Conservation (phyloP, 2,329 filamentous ascomycete genomes). For the Calonectria leucothoes region DNA sequence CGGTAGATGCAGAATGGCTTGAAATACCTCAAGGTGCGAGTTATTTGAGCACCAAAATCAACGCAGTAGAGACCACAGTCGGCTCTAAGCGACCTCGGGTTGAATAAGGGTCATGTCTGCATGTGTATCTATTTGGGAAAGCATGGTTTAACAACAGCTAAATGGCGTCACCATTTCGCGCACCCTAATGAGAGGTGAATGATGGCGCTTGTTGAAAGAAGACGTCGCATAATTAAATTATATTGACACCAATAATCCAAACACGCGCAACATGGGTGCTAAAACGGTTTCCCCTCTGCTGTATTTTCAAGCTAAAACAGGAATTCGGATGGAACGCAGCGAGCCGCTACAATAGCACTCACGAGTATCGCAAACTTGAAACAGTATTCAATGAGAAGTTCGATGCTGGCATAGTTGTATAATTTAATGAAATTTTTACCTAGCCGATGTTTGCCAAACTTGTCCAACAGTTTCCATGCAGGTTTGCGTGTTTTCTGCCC, state of each 20-base stretch:
- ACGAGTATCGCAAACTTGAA: neutral
- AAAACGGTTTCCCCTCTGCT: neutral
- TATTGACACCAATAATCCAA: neutral
- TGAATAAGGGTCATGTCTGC: slow-evolving; percentile 7
- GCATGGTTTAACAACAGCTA: neutral
- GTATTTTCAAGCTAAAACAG: neutral
- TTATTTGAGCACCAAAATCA: slow-evolving; percentile 50
- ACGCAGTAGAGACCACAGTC: slow-evolving; percentile 48
- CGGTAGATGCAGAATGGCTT: slow-evolving; percentile 67
- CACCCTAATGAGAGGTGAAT: neutral
- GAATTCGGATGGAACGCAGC: neutral
- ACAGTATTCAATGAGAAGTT: neutral
- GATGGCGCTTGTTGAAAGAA: neutral
- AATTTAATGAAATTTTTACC: neutral
- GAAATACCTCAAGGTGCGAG: slow-evolving; percentile 31
- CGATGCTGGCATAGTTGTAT: neutral
- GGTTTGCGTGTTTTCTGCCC: neutral
- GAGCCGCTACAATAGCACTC: neutral
- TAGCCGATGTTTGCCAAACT: neutral
- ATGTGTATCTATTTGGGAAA: neutral
- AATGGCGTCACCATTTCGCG: neutral
- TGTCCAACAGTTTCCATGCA: neutral
- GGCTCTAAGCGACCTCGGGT: slow-evolving; percentile 45
- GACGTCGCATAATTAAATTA: neutral
- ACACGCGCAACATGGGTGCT: neutral